Evolutionary conservation across 2,329 filamentous ascomycete genomes (phyloP), one percentile per base, ranked within the genome.

Genomic region (Xylariaceae sp.): DNA sequence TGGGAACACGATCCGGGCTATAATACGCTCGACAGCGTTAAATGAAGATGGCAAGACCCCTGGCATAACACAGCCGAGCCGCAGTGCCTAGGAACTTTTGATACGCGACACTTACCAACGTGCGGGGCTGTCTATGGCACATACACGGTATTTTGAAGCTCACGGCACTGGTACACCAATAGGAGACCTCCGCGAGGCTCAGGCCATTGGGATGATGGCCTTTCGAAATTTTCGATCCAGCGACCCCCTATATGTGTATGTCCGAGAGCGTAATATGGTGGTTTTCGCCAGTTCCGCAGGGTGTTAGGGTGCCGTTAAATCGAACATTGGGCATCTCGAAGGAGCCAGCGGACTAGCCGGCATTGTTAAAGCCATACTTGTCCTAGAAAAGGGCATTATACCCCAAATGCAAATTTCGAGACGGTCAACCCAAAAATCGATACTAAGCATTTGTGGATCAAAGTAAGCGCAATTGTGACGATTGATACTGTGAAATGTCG

Each of bases 161-260:
- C 67, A 69, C 57, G 67, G 65, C 66, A 78, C 77, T 0, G 76
- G 76, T 2, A 80, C 78, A 2, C 60, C 61, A 10, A 69, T 71
- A 1, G 78, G 77, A 7, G 77, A 80, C 52, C 73, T 74, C 0
- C 64, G 70, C 19, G 77, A 80, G 56, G 71, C 74, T 23, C 61
- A 65, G n/a, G 77, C 74, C 14, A 70, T 79, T 18, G 58, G 62
- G 2, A 52, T 48, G 2, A 70, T 69, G 6, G 23, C 23, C 4
- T 72, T 73, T 26, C 61, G 59, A 26, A 32, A 50, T 1, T 57
- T 48, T 37, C 52, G 61, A 18, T 40, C 40, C 5, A 55, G 63
- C 40, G 62, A 64, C 4, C 66, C 65, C 2, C 54, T 73, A 18
- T 69, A 58, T 40, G 66, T 61, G 62, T 74, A 40, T 54, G 72